Percentiles rank a stretch among this genome's conserved stretches.
Evolutionary conservation across 768 basidiomycete species (phyloP).

Genomic region (Mycena venus): DNA sequence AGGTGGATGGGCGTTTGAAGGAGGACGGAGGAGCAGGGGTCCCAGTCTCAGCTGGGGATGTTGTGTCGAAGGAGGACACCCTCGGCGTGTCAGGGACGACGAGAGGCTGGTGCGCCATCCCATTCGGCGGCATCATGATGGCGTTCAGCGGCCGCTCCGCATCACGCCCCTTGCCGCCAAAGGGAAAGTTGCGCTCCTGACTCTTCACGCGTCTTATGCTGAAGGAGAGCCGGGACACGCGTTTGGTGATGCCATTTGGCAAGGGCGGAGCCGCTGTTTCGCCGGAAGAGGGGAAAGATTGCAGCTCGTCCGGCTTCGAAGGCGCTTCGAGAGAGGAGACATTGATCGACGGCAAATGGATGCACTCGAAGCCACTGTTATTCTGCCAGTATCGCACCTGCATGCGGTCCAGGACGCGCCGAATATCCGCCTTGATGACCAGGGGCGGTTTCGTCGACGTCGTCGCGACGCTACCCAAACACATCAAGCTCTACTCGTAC

Average conservation of each 20-base stretch:
- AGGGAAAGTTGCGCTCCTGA: slow-evolving; percentile 57
- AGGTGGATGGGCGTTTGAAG: slow-evolving; percentile 46
- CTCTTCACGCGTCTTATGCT: slow-evolving; percentile 70
- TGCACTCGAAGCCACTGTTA: slow-evolving; percentile 94
- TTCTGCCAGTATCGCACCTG: slow-evolving; percentile 95
- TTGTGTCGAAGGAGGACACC: too few relatives aligned
- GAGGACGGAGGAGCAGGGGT: slow-evolving; percentile 22
- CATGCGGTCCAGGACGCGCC: slow-evolving; percentile 91
- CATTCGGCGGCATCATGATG: slow-evolving; percentile 68
- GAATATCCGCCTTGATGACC: slow-evolving; percentile 87
- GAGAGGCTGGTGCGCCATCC: slow-evolving; percentile 55
- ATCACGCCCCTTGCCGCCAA: slow-evolving; percentile 48
- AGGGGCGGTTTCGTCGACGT: slow-evolving; percentile 91
- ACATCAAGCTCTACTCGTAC: not conserved
- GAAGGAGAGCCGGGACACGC: slow-evolving; percentile 86
- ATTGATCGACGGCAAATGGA: slow-evolving; percentile 95
- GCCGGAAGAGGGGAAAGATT: slow-evolving; percentile 62
- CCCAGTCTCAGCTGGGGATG: slow-evolving; percentile 24
- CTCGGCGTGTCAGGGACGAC: slow-evolving; percentile 38
- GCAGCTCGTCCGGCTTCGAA: slow-evolving; percentile 44
- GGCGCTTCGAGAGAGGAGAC: slow-evolving; percentile 75
- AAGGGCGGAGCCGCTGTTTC: slow-evolving; percentile 54
- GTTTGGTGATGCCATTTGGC: slow-evolving; percentile 68
- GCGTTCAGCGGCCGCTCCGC: slow-evolving; percentile 57
- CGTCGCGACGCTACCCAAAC: slow-evolving; percentile 82